These are phyloP conservation scores for Hericium rajendrae DNA, from an alignment of 768 basidiomycete genomes.

Conservation along the genomic window DNA sequence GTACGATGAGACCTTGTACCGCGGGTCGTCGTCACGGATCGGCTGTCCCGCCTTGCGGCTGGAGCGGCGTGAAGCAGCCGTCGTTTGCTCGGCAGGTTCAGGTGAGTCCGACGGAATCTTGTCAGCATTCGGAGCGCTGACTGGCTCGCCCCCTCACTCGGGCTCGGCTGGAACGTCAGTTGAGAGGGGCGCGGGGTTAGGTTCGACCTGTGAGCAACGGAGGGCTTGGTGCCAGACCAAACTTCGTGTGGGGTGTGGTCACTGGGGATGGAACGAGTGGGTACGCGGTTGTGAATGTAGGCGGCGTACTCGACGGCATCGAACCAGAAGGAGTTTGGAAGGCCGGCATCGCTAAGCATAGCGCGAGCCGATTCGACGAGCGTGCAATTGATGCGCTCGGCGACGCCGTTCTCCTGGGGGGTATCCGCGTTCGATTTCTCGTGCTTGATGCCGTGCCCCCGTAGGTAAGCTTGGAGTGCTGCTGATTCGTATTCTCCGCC, in stretches of 20 bases:
- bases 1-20: background rate
- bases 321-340: constrained; percentile 21
- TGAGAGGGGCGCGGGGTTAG: background rate
- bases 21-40: background rate
- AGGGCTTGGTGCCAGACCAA: constrained; percentile 8
- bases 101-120: background rate
- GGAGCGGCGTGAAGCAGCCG: background rate
- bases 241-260: constrained; percentile 3
- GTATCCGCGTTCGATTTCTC: background rate
- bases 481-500: background rate
- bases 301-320: constrained; percentile 18
- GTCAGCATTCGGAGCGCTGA: too few relatives aligned
- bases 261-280: background rate
- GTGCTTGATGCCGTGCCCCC: background rate
- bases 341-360: constrained; percentile 15
- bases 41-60: background rate
- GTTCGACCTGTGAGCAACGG: too few relatives aligned
- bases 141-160: too few relatives aligned
- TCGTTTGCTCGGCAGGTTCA: background rate
- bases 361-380: constrained; percentile 15
- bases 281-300: background rate
- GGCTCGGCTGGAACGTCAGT: too few relatives aligned
- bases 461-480: background rate
- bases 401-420: background rate
- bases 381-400: background rate